These are phyloP conservation scores for Stephania cephalantha DNA, from an alignment of 164 flowering plant genomes.

Conservation along the genomic window DNA sequence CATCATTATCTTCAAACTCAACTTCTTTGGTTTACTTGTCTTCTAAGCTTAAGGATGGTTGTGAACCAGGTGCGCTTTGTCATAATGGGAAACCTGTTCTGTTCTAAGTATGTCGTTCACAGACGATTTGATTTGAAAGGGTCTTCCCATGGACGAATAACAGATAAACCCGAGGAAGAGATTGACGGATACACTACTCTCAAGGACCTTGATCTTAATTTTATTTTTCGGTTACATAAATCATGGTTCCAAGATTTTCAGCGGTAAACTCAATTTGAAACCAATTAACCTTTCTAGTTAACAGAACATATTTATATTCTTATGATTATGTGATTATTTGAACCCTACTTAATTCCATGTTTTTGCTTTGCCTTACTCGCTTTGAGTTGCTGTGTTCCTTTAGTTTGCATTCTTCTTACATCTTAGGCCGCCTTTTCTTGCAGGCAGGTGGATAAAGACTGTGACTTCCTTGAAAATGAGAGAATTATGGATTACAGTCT, in stretches of 20 bases:
- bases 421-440: not conserved
- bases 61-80: conserved; percentile 56
- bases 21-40: not conserved
- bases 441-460: conserved; percentile 81
- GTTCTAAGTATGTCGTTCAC: conserved; percentile 58
- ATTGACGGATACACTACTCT: conserved; percentile 63
- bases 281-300: not conserved
- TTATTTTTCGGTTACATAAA: conserved; percentile 51
- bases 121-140: conserved; percentile 78
- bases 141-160: conserved; percentile 68
- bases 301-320: not conserved
- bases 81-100: conserved; percentile 77
- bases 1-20: not conserved
- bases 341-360: not conserved
- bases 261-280: conserved; percentile 32
- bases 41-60: conserved; percentile 3
- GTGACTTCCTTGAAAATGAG: conserved; percentile 74
- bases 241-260: conserved; percentile 69
- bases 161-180: conserved; percentile 61
- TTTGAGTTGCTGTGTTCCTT: no score
- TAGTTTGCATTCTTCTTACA: not conserved
- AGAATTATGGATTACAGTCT: conserved; percentile 84
- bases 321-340: not conserved
- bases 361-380: not conserved
- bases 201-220: conserved; percentile 79